Base-by-base conservation (phyloP, 768 basidiomycete species). In the Tulasnella sp. region DNA sequence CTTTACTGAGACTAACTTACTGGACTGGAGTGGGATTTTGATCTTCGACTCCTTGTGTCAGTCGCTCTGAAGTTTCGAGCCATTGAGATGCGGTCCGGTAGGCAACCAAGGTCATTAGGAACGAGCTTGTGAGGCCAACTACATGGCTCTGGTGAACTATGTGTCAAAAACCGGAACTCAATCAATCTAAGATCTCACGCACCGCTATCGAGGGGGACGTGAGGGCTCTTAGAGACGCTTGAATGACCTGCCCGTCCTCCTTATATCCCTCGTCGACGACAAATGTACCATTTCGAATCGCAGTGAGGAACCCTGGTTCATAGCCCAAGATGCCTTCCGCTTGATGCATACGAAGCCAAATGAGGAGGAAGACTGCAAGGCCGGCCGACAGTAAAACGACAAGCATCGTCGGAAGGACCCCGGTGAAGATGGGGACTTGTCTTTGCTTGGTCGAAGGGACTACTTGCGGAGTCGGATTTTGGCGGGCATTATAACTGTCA, bases 371-470 rank as follows among this genome's bases (percentile, higher is more conserved):
- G 11, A 64, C 24, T 24, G 60, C 60, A 64, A 64, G 60, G 9
- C 60, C 60, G 14, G 28, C 60, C 9, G 60, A 64, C 1, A 64
- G 60, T 22, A 64, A 6, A 31, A 64, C 60, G 1, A 64, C 60
- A 8, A 64, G n/a, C 6, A 64, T 31, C 20, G 60, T 64, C 14
- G 60, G 60, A 14, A 64, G 60, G 60, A 64, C 60, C 8, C 60
- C 60, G 31, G 60, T 64, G 2, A 64, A 14, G 60, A 64, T 64
- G 24, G 60, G 60, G 31, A 64, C 60, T 64, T 28, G 60, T 24
- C n/a, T 64, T 12, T 64, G 60, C 60, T 64, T 64, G n/a, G 60
- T 64, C 60, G 60, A 64, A 64, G 60, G n/a, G 31, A 64, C 31
- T 12, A 64, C 60, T 31, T 64, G n/a, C 3, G 60, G 6, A 12